Evolutionary conservation across 2,329 filamentous ascomycete genomes (phyloP).

Genomic region (Tolypocladium cylindrosporum): DNA sequence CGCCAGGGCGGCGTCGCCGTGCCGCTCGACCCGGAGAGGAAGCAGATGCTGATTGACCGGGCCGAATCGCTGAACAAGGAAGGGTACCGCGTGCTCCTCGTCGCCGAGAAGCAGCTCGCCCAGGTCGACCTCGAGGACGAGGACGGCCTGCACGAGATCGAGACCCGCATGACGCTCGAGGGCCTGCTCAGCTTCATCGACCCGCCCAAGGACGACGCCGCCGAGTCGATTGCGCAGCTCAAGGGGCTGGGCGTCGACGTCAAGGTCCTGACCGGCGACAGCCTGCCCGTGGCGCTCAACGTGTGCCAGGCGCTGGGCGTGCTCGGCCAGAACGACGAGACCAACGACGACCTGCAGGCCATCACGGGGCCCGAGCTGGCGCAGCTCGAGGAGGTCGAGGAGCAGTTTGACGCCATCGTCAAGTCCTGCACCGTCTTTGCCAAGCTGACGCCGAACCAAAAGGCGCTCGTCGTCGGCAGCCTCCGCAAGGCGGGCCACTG

Average conservation of each 20-base stretch:
- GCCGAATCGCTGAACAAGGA: slow-evolving; percentile 8
- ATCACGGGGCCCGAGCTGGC: slow-evolving; percentile 14
- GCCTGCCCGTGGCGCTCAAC: slow-evolving; percentile 16
- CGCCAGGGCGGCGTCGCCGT: slow-evolving; percentile 7
- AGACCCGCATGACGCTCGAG: slow-evolving; percentile 14
- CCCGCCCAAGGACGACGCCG: slow-evolving; percentile 17
- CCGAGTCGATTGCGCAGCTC: slow-evolving; percentile 12
- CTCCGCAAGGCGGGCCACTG: slow-evolving; percentile 13
- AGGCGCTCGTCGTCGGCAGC: slow-evolving; percentile 13
- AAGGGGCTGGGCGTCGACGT: slow-evolving; percentile 14
- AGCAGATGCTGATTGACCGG: slow-evolving; percentile 6
- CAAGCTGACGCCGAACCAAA: slow-evolving; percentile 16
- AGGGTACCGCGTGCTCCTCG: slow-evolving; percentile 13
- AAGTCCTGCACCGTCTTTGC: slow-evolving; percentile 16
- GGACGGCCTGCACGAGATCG: slow-evolving; percentile 11
- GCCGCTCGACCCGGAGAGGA: slow-evolving; percentile 8
- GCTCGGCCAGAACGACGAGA: slow-evolving; percentile 6
- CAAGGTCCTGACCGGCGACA: slow-evolving; percentile 18
- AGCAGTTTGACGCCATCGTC: slow-evolving; percentile 11
- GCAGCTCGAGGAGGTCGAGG: slow-evolving; percentile 7
- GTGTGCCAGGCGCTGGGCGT: slow-evolving; percentile 14
- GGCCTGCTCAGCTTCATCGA: slow-evolving; percentile 18
- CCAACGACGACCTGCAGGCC: slow-evolving; percentile 10
- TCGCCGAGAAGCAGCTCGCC: slow-evolving; percentile 11
- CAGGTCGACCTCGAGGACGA: slow-evolving; percentile 8